phyloP scores from a whole-genome alignment of 495 filamentous ascomycete species.

The Hypomontagnella submonticulosa region DNA sequence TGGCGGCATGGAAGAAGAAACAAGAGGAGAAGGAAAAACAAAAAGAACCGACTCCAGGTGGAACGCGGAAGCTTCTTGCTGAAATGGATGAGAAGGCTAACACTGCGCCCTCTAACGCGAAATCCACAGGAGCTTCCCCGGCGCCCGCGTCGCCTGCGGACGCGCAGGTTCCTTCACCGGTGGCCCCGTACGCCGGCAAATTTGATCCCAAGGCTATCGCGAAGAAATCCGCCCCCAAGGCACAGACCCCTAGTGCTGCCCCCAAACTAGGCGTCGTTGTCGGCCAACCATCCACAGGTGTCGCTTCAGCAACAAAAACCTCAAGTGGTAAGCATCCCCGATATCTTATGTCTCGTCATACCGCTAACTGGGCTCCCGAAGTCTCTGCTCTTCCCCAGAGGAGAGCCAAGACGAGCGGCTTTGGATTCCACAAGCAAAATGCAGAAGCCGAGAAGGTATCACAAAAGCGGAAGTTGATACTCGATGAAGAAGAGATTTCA shows the following conservation, averaged over 20 bases:
- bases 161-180: conserved; percentile 53
- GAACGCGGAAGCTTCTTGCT: conserved; percentile 73
- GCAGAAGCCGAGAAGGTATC: conserved; percentile 73
- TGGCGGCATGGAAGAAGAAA: conserved; percentile 93
- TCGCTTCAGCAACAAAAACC: conserved; percentile 31
- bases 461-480: conserved; percentile 78
- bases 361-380: conserved; percentile 41
- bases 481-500: conserved; percentile 87
- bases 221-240: conserved; percentile 71
- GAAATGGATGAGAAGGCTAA: conserved; percentile 80
- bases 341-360: background rate
- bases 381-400: conserved; percentile 67
- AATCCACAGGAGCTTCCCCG: conserved; percentile 66
- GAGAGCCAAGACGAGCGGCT: conserved; percentile 80
- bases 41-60: conserved; percentile 71
- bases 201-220: conserved; percentile 90
- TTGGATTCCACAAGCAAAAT: conserved; percentile 78
- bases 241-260: conserved; percentile 58
- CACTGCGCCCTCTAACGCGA: conserved; percentile 64
- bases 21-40: conserved; percentile 85
- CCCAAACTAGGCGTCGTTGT: conserved; percentile 54
- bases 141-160: conserved; percentile 54
- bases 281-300: conserved; percentile 34
- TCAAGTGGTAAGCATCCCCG: conserved; percentile 42
- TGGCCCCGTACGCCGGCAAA: conserved; percentile 76